phyloP scores from a whole-genome alignment of 2,329 filamentous ascomycete species.

The Ceratocystis cacaofunesta region DNA sequence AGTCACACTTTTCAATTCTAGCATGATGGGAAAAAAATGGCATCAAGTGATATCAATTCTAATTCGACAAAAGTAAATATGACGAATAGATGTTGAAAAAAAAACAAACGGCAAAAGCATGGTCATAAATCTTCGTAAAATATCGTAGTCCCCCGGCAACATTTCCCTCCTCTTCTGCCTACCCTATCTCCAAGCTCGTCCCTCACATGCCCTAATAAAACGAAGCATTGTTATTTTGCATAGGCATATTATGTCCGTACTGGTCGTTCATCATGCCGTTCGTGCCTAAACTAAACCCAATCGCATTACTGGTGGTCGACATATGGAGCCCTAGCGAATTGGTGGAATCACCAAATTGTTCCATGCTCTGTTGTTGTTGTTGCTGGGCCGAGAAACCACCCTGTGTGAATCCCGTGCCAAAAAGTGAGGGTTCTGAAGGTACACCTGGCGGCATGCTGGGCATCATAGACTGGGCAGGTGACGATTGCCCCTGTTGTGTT shows the following conservation, averaged over 20 bases:
- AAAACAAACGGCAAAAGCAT: neutral
- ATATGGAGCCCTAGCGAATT: neutral
- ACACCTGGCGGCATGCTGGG: neutral
- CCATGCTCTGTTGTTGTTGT: neutral
- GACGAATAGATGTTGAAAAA: neutral
- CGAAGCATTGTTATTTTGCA: neutral
- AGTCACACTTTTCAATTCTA: no score
- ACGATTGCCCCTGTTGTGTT: conserved; percentile 3
- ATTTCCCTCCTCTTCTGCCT: neutral
- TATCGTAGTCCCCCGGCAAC: neutral
- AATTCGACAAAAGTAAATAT: neutral
- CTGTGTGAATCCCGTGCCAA: neutral
- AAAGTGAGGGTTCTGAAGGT: neutral
- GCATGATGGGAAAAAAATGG: no score
- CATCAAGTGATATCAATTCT: neutral
- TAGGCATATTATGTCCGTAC: neutral
- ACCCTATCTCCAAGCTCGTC: neutral
- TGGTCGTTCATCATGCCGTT: neutral
- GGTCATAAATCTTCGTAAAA: neutral
- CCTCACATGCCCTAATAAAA: conserved; percentile 4
- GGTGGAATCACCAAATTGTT: neutral
- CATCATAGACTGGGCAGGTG: conserved; percentile 6
- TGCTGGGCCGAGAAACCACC: neutral
- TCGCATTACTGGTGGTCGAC: neutral
- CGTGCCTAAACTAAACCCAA: neutral